phyloP scores from a whole-genome alignment of 169 alveolate genomes.

The Eimeria tenella region DNA sequence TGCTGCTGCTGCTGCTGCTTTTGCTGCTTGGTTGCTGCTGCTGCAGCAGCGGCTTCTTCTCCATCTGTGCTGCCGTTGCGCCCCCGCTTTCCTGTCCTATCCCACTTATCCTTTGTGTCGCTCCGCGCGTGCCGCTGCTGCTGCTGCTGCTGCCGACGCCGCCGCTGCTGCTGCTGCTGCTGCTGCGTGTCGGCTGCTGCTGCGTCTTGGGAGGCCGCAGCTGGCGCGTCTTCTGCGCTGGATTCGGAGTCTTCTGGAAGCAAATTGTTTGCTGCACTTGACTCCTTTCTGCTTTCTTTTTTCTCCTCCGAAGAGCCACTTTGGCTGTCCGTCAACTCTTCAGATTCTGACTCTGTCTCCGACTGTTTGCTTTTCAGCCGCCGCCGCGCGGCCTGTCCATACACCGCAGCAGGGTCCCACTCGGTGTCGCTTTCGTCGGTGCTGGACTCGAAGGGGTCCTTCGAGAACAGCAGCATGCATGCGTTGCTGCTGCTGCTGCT shows the following conservation, averaged over 20 bases:
- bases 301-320: neutral
- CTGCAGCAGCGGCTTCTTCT: neutral
- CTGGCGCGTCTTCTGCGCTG: too few species aligned
- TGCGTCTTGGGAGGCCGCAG: too few species aligned
- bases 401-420: conserved; percentile 51
- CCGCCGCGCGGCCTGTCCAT: conserved; percentile 40
- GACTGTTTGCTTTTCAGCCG: conserved; percentile 18
- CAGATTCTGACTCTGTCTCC: conserved; percentile 34
- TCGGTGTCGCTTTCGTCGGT: conserved; percentile 37
- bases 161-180: neutral
- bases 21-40: conserved; percentile 5
- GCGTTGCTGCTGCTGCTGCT: conserved; percentile 27
- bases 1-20: conserved; percentile 11
- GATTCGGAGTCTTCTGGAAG: too few species aligned
- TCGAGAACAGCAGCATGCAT: neutral
- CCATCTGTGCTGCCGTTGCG: neutral
- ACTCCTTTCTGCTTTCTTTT: neutral
- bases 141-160: neutral
- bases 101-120: too few species aligned
- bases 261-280: neutral
- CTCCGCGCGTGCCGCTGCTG: neutral
- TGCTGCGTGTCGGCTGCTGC: too few species aligned
- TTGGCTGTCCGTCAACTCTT: neutral
- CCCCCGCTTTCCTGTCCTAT: neutral
- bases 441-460: neutral